Base-by-base conservation (phyloP, 2,329 filamentous ascomycete species). In the Alternaria incomplexa region DNA sequence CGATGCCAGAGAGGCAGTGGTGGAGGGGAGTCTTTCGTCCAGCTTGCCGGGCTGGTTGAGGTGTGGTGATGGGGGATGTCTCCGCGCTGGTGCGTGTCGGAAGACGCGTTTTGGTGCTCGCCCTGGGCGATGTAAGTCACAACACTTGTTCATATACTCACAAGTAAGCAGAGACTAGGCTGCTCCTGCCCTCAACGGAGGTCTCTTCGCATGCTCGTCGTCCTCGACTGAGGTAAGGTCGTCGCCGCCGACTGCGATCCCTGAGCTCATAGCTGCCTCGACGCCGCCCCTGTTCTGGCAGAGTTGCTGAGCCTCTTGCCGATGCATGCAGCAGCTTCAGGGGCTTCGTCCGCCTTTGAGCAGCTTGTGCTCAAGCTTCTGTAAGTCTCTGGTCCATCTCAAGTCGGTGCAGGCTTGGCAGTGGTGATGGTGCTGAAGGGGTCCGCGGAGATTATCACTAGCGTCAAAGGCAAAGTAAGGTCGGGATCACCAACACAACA, bases 371-470 rank as follows among this genome's bases (percentile, higher is more conserved):
- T 32, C 8, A 6, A 46, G 22, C 9, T 4, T 55, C 8, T 13
- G 15, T 2, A 22, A 28, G 15, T 10, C 4, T 30, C 2, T 7
- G 36, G 17, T 10, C 13, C 9, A 30, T 28, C 20, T 20, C 12
- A 12, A 10, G 28, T 10, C 25, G 20, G 12, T 17, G 20, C 23
- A 36, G 32, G 26, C 55, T 50, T 51, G 55, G 28, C 51, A 56
- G 25, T 44, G 45, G 45, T 46, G 56, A 46, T 56, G 56, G 56
- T 59, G 47, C 6, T 52, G 48, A 44, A 44, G 25, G 45, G 13
- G 36, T 3, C 23, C 30, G 17, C 9, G 28, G 32, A 60, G 47
- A 51, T 60, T 53, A 17, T 48, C 52, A 46, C 58, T 64, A 64
- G 62, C 62, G 52, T 22, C 36, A 45, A 43, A 25, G 52, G 23